Evolutionary conservation across 139 green algal genomes (phyloP).

Genomic region (Nannochloris sp.): DNA sequence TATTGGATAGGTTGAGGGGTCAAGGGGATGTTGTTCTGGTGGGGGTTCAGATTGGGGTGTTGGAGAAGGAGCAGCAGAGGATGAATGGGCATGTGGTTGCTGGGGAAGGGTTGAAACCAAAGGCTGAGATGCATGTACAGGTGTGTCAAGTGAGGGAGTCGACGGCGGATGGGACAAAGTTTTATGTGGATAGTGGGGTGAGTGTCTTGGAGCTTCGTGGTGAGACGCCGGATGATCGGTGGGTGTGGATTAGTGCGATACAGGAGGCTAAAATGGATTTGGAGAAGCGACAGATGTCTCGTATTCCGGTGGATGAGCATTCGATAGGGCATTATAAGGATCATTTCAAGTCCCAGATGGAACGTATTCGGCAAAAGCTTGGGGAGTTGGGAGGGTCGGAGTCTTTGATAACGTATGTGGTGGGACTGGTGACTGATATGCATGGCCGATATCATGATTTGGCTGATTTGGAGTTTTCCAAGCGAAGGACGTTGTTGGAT

Average conservation of each 20-base stretch:
- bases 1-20: constrained; percentile 38
- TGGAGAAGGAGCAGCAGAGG: constrained; percentile 22
- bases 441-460: constrained; percentile 36
- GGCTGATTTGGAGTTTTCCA: constrained; percentile 41
- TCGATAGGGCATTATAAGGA: background rate
- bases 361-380: background rate
- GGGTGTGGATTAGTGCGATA: constrained; percentile 49
- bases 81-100: background rate
- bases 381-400: constrained; percentile 5
- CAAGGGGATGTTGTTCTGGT: constrained; percentile 34
- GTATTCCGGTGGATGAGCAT: background rate
- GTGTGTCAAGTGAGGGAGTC: constrained; percentile 43
- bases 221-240: constrained; percentile 55
- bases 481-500: constrained; percentile 39
- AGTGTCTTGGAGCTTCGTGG: constrained; percentile 44
- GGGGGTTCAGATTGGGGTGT: constrained; percentile 35
- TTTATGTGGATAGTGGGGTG: constrained; percentile 65
- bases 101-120: constrained; percentile 10
- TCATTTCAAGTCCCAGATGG: background rate
- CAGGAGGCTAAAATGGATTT: constrained; percentile 24
- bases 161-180: constrained; percentile 52
- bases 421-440: constrained; percentile 39
- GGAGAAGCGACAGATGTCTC: background rate
- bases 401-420: constrained; percentile 25
- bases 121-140: constrained; percentile 49